Evolutionary conservation across 2,329 filamentous ascomycete genomes (phyloP).

Genomic region (Sclerotiophoma versabilis): DNA sequence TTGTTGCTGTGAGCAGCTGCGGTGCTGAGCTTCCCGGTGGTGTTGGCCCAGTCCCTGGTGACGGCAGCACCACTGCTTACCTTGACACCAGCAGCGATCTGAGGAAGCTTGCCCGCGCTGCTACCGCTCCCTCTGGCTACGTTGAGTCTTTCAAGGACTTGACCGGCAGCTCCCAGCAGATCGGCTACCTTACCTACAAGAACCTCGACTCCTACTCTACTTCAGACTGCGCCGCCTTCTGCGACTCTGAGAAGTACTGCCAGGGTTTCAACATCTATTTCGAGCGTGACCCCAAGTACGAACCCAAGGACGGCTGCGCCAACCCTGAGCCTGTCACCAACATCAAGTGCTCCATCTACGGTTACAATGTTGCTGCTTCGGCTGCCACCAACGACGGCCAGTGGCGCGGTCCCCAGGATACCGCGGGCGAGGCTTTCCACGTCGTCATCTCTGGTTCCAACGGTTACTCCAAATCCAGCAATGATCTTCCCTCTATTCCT

Average conservation of each 20-base stretch:
- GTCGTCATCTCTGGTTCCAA: slow-evolving; percentile 39
- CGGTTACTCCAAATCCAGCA: slow-evolving; percentile 36
- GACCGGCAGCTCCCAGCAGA: slow-evolving; percentile 28
- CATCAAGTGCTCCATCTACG: slow-evolving; percentile 39
- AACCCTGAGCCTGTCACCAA: slow-evolving; percentile 34
- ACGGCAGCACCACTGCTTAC: slow-evolving; percentile 23
- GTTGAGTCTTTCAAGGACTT: slow-evolving; percentile 24
- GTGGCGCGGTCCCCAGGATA: slow-evolving; percentile 22
- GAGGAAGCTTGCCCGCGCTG: slow-evolving; percentile 18
- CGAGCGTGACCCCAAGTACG: slow-evolving; percentile 34
- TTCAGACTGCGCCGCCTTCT: slow-evolving; percentile 27
- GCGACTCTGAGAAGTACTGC: slow-evolving; percentile 34
- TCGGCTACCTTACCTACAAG: slow-evolving; percentile 40
- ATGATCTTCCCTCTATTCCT: slow-evolving; percentile 10
- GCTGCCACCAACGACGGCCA: slow-evolving; percentile 36
- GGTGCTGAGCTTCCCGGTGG: slow-evolving; percentile 19
- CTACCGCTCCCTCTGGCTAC: slow-evolving; percentile 27
- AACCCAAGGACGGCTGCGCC: slow-evolving; percentile 23
- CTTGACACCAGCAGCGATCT: slow-evolving; percentile 7
- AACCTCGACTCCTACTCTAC: slow-evolving; percentile 31
- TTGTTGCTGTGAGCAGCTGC: slow-evolving; percentile 13
- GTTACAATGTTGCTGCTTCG: slow-evolving; percentile 29
- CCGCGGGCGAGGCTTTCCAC: slow-evolving; percentile 25
- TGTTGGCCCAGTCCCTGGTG: slow-evolving; percentile 19
- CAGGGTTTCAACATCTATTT: slow-evolving; percentile 41